Conservation (phyloP, 768 basidiomycete genomes). For the Mycena olivaceomarginata region DNA sequence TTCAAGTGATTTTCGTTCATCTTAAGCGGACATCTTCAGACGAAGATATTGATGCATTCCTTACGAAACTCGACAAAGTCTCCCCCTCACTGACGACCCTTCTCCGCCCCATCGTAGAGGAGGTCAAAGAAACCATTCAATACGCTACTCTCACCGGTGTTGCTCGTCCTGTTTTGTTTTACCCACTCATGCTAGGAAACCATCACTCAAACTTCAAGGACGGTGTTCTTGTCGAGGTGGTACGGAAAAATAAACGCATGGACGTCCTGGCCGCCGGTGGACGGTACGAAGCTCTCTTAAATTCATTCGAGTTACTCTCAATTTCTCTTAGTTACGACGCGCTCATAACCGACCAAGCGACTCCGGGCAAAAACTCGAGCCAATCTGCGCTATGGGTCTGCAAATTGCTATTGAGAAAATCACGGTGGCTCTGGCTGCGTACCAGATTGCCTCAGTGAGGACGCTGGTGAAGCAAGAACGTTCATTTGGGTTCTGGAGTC, state of each 20-base stretch:
- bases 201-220: slow-evolving; percentile 81
- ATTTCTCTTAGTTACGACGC: slow-evolving; percentile 77
- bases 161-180: slow-evolving; percentile 76
- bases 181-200: slow-evolving; percentile 83
- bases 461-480: slow-evolving; percentile 84
- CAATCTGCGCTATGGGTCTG: slow-evolving; percentile 81
- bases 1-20: not conserved
- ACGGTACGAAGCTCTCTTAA: slow-evolving; percentile 65
- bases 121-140: slow-evolving; percentile 78
- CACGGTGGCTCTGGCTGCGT: slow-evolving; percentile 78
- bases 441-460: slow-evolving; percentile 82
- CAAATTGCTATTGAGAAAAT: slow-evolving; percentile 91
- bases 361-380: slow-evolving; percentile 70
- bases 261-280: slow-evolving; percentile 91
- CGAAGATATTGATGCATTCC: slow-evolving; percentile 76
- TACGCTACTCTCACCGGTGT: slow-evolving; percentile 79
- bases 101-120: slow-evolving; percentile 72
- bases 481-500: slow-evolving; percentile 93
- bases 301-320: slow-evolving; percentile 11
- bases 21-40: slow-evolving; percentile 58
- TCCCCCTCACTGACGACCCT: slow-evolving; percentile 71
- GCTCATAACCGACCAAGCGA: slow-evolving; percentile 76
- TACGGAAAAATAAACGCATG: slow-evolving; percentile 75
- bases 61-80: slow-evolving; percentile 75
- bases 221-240: slow-evolving; percentile 86